Base-by-base conservation (phyloP, 805 yeast species). In the Yamadazyma endophytica region DNA sequence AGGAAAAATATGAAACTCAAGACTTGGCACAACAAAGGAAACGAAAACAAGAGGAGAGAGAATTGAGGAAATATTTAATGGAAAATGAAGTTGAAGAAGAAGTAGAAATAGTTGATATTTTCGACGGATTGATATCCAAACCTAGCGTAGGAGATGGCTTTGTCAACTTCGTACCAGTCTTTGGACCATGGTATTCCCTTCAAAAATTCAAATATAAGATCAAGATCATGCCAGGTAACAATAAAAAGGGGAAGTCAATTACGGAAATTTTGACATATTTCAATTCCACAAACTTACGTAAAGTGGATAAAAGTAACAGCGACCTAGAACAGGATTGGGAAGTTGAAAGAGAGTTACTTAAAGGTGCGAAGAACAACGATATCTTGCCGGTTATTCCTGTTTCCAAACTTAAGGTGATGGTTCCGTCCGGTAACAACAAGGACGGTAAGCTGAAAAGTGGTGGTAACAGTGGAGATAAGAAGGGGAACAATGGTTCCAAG, bases 151-250 rank as follows among this genome's bases (percentile, higher is more conserved):
- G 59, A 1, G 95, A 84, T 48, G 59, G 48, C 3, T 61, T 84
- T 8, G 47, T 66, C 8, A 84, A 78, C 35, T 77, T 83, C 5
- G 72, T 90, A 9, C 94, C 96, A 1, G 78, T 86, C 13, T 90
- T 88, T 68, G 97, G 92, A 0, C 98, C 98, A 2, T 92, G 96
- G 96, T 58, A 74, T 9, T 71, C 97, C 0, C 54, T 92, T 41
- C 70, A 64, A 37, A 82, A 82, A 51, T 75, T 70, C 54, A 79
- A 83, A 48, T 88, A 84, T 58, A 87, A 87, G 52, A 80, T 85
- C 21, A 90, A 90, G 53, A 58, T 90, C 18, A 84, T 79, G 43
- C 89, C 95, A 1, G 85, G 85, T 3, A 65, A 72, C 17, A 78
- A 79, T 17, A 92, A 92, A 54, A 89, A 90, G 52, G 95, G 96